Conservation (phyloP, 306 rosid species). For the Pyrus communis region DNA sequence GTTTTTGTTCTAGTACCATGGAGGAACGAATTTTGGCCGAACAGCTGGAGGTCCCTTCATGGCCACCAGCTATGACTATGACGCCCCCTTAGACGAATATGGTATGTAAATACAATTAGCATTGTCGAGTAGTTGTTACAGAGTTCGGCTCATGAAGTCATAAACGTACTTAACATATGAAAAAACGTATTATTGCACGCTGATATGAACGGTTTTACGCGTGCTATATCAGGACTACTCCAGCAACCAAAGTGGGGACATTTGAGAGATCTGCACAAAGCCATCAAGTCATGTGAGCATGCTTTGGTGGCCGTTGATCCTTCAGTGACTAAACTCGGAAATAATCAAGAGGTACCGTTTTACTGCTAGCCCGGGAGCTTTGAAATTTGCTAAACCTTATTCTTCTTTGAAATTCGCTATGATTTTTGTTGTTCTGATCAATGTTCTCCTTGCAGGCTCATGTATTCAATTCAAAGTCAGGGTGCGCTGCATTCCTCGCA, state of each 20-base stretch:
- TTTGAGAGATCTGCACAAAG: constrained; percentile 74
- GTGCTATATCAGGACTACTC: constrained; percentile 44
- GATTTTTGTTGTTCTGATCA: constrained; percentile 4
- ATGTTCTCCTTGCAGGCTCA: constrained; percentile 45
- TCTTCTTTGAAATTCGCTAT: background rate
- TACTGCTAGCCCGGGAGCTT: background rate
- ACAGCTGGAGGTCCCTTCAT: constrained; percentile 87
- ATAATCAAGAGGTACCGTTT: constrained; percentile 51
- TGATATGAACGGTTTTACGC: constrained; percentile 13
- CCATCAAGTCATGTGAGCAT: constrained; percentile 67
- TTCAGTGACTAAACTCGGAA: constrained; percentile 54
- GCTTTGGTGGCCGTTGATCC: constrained; percentile 70
- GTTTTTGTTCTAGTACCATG: constrained; percentile 61
- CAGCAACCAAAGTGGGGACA: constrained; percentile 96
- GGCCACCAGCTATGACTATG: constrained; percentile 88
- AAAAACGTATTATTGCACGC: background rate
- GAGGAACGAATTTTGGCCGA: constrained; percentile 96
- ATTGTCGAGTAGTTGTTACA: background rate
- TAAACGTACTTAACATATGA: background rate
- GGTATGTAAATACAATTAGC: constrained; percentile 39
- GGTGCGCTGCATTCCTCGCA: constrained; percentile 84
- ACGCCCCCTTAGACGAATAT: constrained; percentile 87
- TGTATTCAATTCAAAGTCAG: constrained; percentile 48
- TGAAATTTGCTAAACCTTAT: background rate
- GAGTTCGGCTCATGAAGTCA: background rate